Conservation (phyloP, 176 grass and related monocot genomes). For the Panicum miliaceum region DNA sequence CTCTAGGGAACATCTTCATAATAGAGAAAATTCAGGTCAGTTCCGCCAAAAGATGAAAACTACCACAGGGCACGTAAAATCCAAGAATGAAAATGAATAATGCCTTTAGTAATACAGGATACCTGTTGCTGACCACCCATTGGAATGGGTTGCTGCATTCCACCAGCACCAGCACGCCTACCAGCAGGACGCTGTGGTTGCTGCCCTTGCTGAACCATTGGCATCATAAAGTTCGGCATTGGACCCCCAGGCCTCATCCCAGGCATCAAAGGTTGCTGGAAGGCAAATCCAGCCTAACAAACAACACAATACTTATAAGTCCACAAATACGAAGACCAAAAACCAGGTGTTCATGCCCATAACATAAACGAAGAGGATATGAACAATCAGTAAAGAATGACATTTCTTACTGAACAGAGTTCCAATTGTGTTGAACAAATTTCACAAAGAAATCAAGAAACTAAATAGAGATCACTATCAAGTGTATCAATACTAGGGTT, state of each 20-base stretch:
- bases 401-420: background rate
- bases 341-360: background rate
- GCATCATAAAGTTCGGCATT: slow-evolving; percentile 80
- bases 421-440: background rate
- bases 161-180: slow-evolving; percentile 58
- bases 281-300: slow-evolving; percentile 84
- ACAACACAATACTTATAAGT: slow-evolving; percentile 15
- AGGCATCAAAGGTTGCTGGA: slow-evolving; percentile 87
- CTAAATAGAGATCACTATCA: background rate
- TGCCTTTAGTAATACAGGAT: background rate
- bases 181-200: slow-evolving; percentile 69
- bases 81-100: background rate
- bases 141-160: slow-evolving; percentile 64
- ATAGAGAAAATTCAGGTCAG: slow-evolving; percentile 9
- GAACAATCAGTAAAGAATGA: background rate
- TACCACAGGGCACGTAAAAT: background rate
- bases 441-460: background rate
- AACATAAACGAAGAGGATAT: background rate
- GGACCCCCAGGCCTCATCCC: slow-evolving; percentile 80
- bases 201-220: slow-evolving; percentile 83
- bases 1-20: slow-evolving; percentile 73
- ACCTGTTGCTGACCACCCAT: slow-evolving; percentile 74
- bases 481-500: background rate
- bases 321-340: background rate
- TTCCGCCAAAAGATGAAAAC: too few relatives aligned